Conservation (phyloP, 2,329 filamentous ascomycete species). For the Hymenotorrendiella dingleyae region DNA sequence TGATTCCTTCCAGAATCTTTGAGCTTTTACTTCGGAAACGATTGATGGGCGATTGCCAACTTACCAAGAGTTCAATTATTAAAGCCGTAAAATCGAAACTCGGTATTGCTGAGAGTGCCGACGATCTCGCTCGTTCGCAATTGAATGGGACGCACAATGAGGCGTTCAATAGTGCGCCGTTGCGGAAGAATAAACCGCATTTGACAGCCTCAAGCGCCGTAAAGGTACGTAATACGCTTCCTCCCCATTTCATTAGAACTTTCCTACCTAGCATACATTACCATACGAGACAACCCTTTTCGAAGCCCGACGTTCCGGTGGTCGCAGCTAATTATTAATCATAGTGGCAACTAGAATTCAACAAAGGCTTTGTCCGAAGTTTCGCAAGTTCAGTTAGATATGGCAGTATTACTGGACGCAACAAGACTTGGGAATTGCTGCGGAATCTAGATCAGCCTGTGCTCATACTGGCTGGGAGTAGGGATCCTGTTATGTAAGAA, state of each 20-base stretch:
- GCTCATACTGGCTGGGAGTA: slow-evolving; percentile 42
- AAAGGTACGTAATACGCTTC: slow-evolving; percentile 24
- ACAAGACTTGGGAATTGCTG: slow-evolving; percentile 44
- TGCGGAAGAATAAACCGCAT: slow-evolving; percentile 14
- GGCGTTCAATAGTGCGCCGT: slow-evolving; percentile 18
- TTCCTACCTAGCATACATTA: too few species aligned
- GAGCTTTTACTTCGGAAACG: slow-evolving; percentile 13
- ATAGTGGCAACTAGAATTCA: slow-evolving; percentile 49
- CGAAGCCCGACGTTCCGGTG: too few species aligned
- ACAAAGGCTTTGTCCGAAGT: slow-evolving; percentile 52
- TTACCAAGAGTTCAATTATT: too few species aligned
- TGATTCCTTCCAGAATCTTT: slow-evolving; percentile 45
- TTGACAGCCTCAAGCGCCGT: slow-evolving; percentile 32
- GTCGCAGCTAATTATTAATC: not conserved
- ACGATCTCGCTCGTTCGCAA: too few species aligned
- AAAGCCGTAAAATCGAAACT: too few species aligned
- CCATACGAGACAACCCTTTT: too few species aligned
- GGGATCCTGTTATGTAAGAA: slow-evolving; percentile 40
- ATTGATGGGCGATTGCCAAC: slow-evolving; percentile 9
- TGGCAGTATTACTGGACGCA: slow-evolving; percentile 48
- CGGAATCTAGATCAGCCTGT: slow-evolving; percentile 43
- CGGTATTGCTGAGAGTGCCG: too few species aligned
- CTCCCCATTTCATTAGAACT: too few species aligned
- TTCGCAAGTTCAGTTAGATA: slow-evolving; percentile 53
- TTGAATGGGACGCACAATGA: too few species aligned